Conservation (phyloP, 805 yeast species). For the Pichia manshurica region DNA sequence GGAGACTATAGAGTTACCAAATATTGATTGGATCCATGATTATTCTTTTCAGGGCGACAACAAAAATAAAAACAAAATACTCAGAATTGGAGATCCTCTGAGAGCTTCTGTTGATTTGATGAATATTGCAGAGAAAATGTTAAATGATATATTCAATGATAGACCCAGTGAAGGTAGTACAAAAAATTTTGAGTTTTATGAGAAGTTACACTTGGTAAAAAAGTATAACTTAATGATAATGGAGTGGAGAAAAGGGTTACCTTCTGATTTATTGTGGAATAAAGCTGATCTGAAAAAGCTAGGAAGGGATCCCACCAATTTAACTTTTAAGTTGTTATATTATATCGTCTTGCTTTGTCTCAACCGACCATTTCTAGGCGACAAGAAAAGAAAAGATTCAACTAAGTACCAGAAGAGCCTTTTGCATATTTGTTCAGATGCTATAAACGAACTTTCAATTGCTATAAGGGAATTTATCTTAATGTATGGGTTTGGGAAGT, state of each 20-base stretch:
- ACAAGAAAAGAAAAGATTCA: neutral
- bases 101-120: slow-evolving; percentile 38
- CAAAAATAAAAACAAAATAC: slow-evolving; percentile 17
- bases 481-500: neutral
- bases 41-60: slow-evolving; percentile 35
- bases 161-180: neutral
- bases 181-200: neutral
- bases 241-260: slow-evolving; percentile 46
- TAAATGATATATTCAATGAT: slow-evolving; percentile 37
- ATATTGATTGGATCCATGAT: slow-evolving; percentile 57
- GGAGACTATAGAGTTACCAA: slow-evolving; percentile 54
- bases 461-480: neutral
- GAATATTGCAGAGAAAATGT: slow-evolving; percentile 40
- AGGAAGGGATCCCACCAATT: slow-evolving; percentile 48
- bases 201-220: slow-evolving; percentile 1
- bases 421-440: neutral
- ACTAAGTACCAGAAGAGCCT: neutral
- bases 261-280: slow-evolving; percentile 44
- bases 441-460: slow-evolving; percentile 1
- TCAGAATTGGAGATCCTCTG: slow-evolving; percentile 38
- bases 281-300: slow-evolving; percentile 27
- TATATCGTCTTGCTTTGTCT: slow-evolving; percentile 52
- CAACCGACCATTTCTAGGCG: slow-evolving; percentile 46
- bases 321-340: slow-evolving; percentile 47
- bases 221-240: slow-evolving; percentile 8